Percentiles rank a stretch among this genome's conserved stretches.
Conservation (phyloP, 2,329 filamentous ascomycete genomes). For the Colletotrichum shisoi region DNA sequence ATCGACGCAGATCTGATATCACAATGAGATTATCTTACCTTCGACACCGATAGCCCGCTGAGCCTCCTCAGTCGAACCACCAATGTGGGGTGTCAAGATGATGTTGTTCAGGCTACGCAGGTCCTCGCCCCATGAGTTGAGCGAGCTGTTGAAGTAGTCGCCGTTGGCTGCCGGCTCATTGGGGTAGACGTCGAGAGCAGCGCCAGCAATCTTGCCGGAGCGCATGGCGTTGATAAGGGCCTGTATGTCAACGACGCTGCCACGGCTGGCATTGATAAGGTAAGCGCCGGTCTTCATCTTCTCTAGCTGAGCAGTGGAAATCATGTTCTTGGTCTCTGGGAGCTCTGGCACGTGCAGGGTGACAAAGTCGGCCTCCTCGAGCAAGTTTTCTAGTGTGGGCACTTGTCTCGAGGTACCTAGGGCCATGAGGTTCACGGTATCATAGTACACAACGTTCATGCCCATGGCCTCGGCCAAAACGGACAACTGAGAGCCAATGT, state of each 20-base stretch:
- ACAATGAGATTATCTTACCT: constrained; percentile 51
- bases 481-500: constrained; percentile 95
- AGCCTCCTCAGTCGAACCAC: constrained; percentile 96
- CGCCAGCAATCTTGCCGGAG: constrained; percentile 85
- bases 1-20: not conserved
- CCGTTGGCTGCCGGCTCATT: constrained; percentile 93
- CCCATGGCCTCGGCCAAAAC: constrained; percentile 97
- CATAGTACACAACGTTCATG: constrained; percentile 97
- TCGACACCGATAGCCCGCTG: constrained; percentile 95
- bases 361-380: constrained; percentile 86
- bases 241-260: constrained; percentile 91
- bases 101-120: constrained; percentile 87
- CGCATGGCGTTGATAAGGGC: constrained; percentile 89
- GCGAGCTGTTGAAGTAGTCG: constrained; percentile 85
- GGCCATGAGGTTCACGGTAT: constrained; percentile 92
- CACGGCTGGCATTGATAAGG: constrained; percentile 94
- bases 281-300: constrained; percentile 94
- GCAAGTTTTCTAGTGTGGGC: constrained; percentile 75
- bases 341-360: constrained; percentile 94
- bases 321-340: constrained; percentile 91
- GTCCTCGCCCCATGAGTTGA: constrained; percentile 87
- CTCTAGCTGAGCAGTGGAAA: constrained; percentile 78
- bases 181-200: constrained; percentile 95
- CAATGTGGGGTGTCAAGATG: constrained; percentile 95
- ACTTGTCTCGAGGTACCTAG: constrained; percentile 89